Evolutionary conservation across 345 rosid genomes (phyloP).

Genomic region (Linum lewisii): DNA sequence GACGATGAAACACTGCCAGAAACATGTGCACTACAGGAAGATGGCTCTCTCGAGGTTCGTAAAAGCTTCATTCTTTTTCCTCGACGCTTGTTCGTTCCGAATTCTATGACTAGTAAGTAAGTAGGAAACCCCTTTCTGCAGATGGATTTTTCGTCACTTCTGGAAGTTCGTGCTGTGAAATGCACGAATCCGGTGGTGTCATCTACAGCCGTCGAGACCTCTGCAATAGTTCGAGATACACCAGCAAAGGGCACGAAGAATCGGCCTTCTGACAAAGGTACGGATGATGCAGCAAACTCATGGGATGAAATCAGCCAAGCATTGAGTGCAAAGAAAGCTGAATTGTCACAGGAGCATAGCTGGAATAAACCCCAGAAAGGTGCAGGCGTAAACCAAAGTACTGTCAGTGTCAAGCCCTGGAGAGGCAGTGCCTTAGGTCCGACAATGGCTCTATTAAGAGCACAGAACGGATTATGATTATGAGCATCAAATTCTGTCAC

Average conservation of each 20-base stretch:
- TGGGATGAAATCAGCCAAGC: conserved; percentile 76
- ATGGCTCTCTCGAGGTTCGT: conserved; percentile 63
- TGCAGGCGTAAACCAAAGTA: conserved; percentile 45
- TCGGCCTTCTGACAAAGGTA: conserved; percentile 42
- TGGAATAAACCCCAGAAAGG: conserved; percentile 39
- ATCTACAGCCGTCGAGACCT: conserved; percentile 17
- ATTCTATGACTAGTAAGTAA: conserved; percentile 3
- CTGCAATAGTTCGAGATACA: conserved; percentile 17
- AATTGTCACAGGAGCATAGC: conserved; percentile 38
- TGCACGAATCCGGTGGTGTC: conserved; percentile 20
- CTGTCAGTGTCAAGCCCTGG: conserved; percentile 46
- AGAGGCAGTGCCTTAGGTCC: conserved; percentile 88
- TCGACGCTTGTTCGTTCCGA: conserved; percentile 2
- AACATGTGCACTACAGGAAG: conserved; percentile 49
- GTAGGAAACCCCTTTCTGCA: conserved; percentile 22
- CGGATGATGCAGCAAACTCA: conserved; percentile 26
- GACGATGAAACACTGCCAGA: conserved; percentile 33
- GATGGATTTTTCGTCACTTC: conserved; percentile 63
- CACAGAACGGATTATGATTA: conserved; percentile 53
- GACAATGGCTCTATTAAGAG: conserved; percentile 59
- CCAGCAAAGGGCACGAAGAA: conserved; percentile 1
- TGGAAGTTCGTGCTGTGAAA: conserved; percentile 55
- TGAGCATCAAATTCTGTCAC: background rate
- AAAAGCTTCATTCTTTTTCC: background rate
- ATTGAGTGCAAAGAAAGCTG: conserved; percentile 57